A percentile compares a stretch with the other conserved stretches of the same genome.
Conservation (phyloP, 192 early-diverging fungal species). For the Coemansia sp. region DNA sequence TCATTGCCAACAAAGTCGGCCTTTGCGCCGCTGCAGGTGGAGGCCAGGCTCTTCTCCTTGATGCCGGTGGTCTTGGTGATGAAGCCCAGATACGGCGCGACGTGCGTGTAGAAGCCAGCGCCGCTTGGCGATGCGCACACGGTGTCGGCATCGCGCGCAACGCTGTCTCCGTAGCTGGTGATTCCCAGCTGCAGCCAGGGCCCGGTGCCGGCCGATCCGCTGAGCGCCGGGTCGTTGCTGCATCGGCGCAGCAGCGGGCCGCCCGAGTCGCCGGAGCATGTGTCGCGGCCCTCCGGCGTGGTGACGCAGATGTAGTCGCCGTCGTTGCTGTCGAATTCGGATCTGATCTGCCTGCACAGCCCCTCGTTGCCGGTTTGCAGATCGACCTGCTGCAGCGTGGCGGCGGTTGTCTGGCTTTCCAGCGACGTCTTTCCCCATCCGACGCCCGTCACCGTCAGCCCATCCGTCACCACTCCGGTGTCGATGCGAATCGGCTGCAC, state of each 20-base stretch:
- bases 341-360: conserved; percentile 23
- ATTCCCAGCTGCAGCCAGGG: conserved; percentile 52
- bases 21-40: conserved; percentile 34
- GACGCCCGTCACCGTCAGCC: conserved; percentile 38
- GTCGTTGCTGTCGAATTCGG: conserved; percentile 29
- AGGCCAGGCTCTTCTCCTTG: conserved; percentile 15
- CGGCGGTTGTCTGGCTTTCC: conserved; percentile 19
- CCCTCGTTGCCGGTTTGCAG: conserved; percentile 28
- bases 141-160: conserved; percentile 1
- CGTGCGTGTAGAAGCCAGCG: conserved; percentile 56
- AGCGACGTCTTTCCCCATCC: conserved; percentile 53
- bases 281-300: conserved; percentile 46
- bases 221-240: not conserved
- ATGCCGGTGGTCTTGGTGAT: conserved; percentile 45
- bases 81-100: conserved; percentile 41
- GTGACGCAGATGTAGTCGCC: conserved; percentile 55
- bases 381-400: conserved; percentile 33
- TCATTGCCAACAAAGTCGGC: conserved; percentile 11
- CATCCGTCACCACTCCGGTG: conserved; percentile 21
- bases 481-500: conserved; percentile 50
- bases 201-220: conserved; percentile 14
- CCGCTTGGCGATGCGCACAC: conserved; percentile 47
- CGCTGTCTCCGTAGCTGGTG: conserved; percentile 55
- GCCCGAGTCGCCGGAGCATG: conserved; percentile 50
- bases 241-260: conserved; percentile 43